phyloP scores from a whole-genome alignment of 768 basidiomycete species.

The Boletus subparvulus region DNA sequence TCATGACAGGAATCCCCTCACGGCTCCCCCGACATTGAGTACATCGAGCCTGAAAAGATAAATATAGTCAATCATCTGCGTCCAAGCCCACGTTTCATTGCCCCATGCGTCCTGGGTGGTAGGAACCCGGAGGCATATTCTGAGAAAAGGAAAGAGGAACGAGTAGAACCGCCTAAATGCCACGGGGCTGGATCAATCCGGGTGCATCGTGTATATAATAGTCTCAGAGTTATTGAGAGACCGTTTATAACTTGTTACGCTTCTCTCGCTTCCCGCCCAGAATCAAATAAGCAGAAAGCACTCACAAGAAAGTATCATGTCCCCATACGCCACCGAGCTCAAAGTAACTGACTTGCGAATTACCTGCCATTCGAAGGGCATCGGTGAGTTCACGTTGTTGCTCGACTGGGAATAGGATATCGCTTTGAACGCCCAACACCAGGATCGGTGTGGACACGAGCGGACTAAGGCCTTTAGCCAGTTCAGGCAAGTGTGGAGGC shows the following conservation, averaged over 20 bases:
- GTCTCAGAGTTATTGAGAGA: background rate
- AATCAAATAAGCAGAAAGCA: conserved; percentile 16
- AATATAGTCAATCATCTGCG: conserved; percentile 10
- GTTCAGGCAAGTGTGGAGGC: conserved; percentile 69
- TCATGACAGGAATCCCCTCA: conserved; percentile 82
- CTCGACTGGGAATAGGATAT: conserved; percentile 95
- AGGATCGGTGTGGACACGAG: conserved; percentile 77
- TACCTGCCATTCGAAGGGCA: conserved; percentile 88
- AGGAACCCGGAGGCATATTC: background rate
- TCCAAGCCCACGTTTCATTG: background rate
- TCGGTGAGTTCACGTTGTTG: conserved; percentile 95
- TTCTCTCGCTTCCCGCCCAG: background rate
- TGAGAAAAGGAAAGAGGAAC: background rate
- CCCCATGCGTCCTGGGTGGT: background rate
- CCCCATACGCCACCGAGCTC: conserved; percentile 99
- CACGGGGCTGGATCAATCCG: conserved; percentile 6
- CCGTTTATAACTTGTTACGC: background rate
- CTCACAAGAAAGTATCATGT: conserved; percentile 94
- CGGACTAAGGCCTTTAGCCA: conserved; percentile 76
- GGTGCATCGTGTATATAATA: conserved; percentile 15
- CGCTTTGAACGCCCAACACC: conserved; percentile 92
- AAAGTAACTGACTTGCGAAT: conserved; percentile 88
- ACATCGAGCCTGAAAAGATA: conserved; percentile 64
- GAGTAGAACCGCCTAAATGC: background rate
- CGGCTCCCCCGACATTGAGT: conserved; percentile 86